These are phyloP conservation scores for Neurospora discreta DNA, from an alignment of 495 filamentous ascomycete genomes.

Conservation along the genomic window DNA sequence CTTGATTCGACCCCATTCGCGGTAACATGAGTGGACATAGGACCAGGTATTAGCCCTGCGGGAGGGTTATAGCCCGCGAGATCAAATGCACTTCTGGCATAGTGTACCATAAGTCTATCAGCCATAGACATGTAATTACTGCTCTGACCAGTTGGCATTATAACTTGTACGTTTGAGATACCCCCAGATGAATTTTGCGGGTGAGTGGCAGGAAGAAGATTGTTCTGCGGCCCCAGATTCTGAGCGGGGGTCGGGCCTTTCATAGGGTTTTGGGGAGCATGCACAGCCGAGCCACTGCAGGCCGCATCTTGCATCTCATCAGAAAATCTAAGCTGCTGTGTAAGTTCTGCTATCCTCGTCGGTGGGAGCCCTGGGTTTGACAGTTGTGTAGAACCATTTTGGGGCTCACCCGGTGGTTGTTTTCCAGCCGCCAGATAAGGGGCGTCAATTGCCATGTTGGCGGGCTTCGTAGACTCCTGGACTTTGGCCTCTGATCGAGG, in stretches of 20 bases:
- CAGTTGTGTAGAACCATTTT: background rate
- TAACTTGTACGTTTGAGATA: background rate
- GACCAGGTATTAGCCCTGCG: background rate
- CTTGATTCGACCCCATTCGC: background rate
- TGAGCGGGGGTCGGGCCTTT: background rate
- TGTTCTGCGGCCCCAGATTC: background rate
- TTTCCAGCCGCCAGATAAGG: constrained; percentile 2
- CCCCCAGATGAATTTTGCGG: background rate
- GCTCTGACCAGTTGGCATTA: background rate
- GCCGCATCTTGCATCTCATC: background rate
- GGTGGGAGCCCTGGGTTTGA: background rate
- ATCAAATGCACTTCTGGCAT: background rate
- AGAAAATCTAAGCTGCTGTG: background rate
- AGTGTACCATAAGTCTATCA: background rate
- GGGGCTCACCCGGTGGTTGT: background rate
- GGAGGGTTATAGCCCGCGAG: background rate
- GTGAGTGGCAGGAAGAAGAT: background rate
- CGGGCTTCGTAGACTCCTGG: background rate
- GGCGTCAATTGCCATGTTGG: background rate
- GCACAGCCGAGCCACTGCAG: background rate
- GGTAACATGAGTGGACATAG: background rate
- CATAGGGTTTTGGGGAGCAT: background rate
- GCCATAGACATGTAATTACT: background rate
- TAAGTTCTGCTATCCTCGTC: background rate
- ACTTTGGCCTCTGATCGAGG: background rate